Base-by-base conservation (phyloP, 192 early-diverging fungal genomes). In the Pilaira anomala region DNA sequence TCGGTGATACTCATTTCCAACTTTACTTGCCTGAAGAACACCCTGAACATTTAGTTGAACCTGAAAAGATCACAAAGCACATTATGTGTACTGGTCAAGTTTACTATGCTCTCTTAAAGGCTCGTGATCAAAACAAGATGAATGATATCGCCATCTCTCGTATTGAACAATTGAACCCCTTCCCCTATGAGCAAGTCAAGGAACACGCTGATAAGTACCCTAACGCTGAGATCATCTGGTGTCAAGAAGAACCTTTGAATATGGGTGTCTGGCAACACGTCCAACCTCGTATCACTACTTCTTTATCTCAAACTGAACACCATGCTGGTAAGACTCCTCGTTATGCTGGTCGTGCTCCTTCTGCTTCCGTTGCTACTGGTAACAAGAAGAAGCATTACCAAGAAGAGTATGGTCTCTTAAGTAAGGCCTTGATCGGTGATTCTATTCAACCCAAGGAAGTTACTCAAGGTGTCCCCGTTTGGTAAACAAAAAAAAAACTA, bases 51-150 rank as follows among this genome's bases (percentile, higher is more conserved):
- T 83, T 96, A 22, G 86, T 83, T 21, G 81, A 82, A 14, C 88
- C 91, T 24, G 91, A 96, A 72, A 74, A 93, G 69, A 92, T 96
- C 79, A 90, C 83, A 72, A 93, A 91, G 29, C 87, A 97, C 68
- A 86, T 98, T 68, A 84, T 98, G 80, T 98, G 97, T 76, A 80
- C 91, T 45, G 97, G 97, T 62, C 95, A 98, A 75, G 94, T 98
- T 45, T 98, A 98, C 86, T 98, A 97, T 83, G 80, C 90, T 2
- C 83, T 96, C 54, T 71, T 88, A 62, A 85, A 85, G 72, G 94
- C 97, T 13, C 88, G 94, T 65, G 88, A 90, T 56, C 78, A 91
- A 44, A 98, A 98, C 91, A 85, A 94, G 69, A 78, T 97, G 57
- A 76, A 84, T 60, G 76, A 97, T 74, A 80, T 95, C 44, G 95